Base-by-base conservation (phyloP, 129 eudicot genomes). In the Mikania micrantha region DNA sequence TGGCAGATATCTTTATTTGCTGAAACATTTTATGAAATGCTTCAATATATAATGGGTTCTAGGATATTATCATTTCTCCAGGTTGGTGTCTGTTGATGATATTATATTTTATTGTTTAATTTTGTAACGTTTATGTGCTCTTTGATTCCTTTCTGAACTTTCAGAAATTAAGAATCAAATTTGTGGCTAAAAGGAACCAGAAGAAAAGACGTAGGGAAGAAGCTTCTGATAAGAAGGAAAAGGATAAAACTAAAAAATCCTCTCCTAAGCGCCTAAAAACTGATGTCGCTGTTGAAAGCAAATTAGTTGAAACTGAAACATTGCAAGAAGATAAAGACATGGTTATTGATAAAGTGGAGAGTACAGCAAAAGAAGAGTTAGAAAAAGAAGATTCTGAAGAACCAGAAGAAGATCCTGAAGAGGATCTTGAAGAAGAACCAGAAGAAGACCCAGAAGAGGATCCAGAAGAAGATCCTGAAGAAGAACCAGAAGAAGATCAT, bases 1-100 rank as follows among this genome's bases (percentile, higher is more conserved):
- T 73, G 80, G 82, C 88, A 93, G 97, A 81, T 94, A 66, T 94
- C 97, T 27, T 49, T 94, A 41, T 89, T 94, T 89, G 95, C 99
- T 1, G 99, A 94, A 69, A 79, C 93, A 44, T 74, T 94, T 11
- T 81, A 87, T 78, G 99, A 94, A 85, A 87, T 94, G 99, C 95
- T 94, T 57, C 97, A 90, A 54, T 87, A 79, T 68, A 84, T 86
- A 72, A 94, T 94, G 99, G 99, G 97, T 61, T 83, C 78, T 73
- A 87, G 93, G 61, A 77, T 94, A 24, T 76, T 89, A 66, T 27
- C 69, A 10, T 94, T 87, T 76, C 93, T 94, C 59, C 90, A 94
- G 97, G 99, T 87, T 71, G 44, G 83, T 42, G 13, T 38, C n/a
- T 21, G 24, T 58, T 69, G 16, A 15, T 19, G 28, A 2, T 34